phyloP scores from a whole-genome alignment of 306 rosid genomes.

The Citrullus colocynthis region DNA sequence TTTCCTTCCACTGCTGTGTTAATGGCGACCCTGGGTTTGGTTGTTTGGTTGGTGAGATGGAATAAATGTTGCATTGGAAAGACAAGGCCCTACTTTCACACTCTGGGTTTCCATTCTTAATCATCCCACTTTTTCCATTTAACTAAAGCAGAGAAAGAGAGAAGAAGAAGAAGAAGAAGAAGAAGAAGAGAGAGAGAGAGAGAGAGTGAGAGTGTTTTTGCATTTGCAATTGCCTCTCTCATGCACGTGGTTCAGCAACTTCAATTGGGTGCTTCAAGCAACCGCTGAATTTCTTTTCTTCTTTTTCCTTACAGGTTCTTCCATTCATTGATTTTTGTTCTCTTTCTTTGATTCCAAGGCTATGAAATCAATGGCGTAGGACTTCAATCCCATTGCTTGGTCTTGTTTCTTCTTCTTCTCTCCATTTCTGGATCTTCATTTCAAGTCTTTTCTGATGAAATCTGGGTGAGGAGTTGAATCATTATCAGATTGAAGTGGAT shows the following conservation, averaged over 20 bases:
- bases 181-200: background rate
- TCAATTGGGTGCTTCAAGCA: conserved; percentile 24
- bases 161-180: conserved; percentile 4
- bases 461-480: background rate
- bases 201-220: background rate
- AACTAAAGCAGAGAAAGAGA: no score
- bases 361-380: background rate
- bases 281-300: conserved; percentile 21
- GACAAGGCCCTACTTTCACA: conserved; percentile 34
- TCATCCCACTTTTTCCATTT: background rate
- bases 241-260: conserved; percentile 66
- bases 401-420: background rate
- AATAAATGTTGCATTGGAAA: conserved; percentile 49
- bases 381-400: conserved; percentile 10
- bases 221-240: background rate
- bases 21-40: conserved; percentile 27
- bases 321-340: conserved; percentile 36
- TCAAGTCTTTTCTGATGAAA: conserved; percentile 11
- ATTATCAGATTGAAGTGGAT: background rate
- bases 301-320: conserved; percentile 21
- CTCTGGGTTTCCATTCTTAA: conserved; percentile 4
- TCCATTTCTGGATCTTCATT: conserved; percentile 25
- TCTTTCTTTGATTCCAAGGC: conserved; percentile 17
- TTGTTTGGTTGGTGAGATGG: conserved; percentile 46
- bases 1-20: background rate